Percentiles rank a stretch among this genome's conserved stretches.
Conservation (phyloP, 495 filamentous ascomycete genomes). For the Penicillium roqueforti region DNA sequence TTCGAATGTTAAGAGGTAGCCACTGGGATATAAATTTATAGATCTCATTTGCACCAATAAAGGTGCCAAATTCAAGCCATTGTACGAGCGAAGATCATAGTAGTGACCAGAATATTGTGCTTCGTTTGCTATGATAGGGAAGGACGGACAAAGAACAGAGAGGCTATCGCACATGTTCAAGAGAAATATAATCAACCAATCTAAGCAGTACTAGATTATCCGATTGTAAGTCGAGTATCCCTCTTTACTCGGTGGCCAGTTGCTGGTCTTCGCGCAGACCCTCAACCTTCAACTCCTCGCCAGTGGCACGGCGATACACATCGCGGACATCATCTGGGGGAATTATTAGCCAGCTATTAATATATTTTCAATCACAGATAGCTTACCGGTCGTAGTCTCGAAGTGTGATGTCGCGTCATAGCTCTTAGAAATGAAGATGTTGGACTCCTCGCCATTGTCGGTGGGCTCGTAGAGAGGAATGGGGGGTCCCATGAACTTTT, state of each 20-base stretch:
- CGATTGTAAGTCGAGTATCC: slow-evolving; percentile 9
- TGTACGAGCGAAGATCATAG: slow-evolving; percentile 1
- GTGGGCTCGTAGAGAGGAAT: slow-evolving; percentile 93
- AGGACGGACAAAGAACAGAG: slow-evolving; percentile 17
- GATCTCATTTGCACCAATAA: background rate
- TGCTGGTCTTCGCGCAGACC: slow-evolving; percentile 50
- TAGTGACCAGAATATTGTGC: slow-evolving; percentile 15
- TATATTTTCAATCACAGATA: background rate
- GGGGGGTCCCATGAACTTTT: slow-evolving; percentile 91
- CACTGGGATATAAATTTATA: slow-evolving; percentile 1
- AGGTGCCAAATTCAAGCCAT: background rate
- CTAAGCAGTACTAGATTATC: slow-evolving; percentile 34
- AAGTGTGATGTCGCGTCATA: slow-evolving; percentile 98
- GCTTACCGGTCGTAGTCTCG: slow-evolving; percentile 75
- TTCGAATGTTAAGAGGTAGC: background rate
- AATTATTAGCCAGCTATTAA: slow-evolving; percentile 2
- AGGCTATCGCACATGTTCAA: slow-evolving; percentile 27
- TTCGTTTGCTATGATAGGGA: slow-evolving; percentile 14
- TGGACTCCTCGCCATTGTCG: slow-evolving; percentile 79
- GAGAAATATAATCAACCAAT: slow-evolving; percentile 30
- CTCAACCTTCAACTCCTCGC: slow-evolving; percentile 75
- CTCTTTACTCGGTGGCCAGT: slow-evolving; percentile 46
- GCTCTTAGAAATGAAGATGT: slow-evolving; percentile 96
- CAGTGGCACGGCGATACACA: slow-evolving; percentile 82
- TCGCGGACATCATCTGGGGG: slow-evolving; percentile 80